Evolutionary conservation across 164 flowering plant genomes (phyloP), one percentile per base, ranked within the genome.

Genomic region (Stephania japonica): DNA sequence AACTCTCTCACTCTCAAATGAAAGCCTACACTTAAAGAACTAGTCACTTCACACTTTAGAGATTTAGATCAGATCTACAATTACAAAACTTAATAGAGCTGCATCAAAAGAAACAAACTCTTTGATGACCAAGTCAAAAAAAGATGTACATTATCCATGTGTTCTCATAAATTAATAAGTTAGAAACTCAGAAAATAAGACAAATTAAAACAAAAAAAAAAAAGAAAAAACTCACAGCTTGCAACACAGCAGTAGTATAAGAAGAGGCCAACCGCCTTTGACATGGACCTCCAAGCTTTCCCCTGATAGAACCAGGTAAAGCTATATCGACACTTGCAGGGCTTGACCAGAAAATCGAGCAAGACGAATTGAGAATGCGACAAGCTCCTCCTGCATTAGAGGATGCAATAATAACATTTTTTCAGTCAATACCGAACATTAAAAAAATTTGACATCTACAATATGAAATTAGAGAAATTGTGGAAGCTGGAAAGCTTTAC

Each of bases 231-330:
- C 85, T 53, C 90, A 95, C 99, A 79, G 97, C 96, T 83, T 86
- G 84, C 82, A 93, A 74, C 63, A 91, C 90, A 68, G 87, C 75
- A 72, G 89, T 81, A 25, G 94, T 82, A 21, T 76, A 69, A 27
- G 83, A 78, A 75, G 86, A 81, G 67, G 93, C 76, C 82, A 93
- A 79, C 78, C 98, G 85, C 5, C 98, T 86, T 81, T 89, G 97
- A 86, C 95, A 91, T 69, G 93, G 99, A 12, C 99, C 99, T 27
- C 99, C 99, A 75, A 95, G 90, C 85, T 83, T 90, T 79, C 99
- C 99, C 72, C 75, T 87, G 10, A 95, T 81, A 49, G 95, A 86
- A 75, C 85, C 76, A 63, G 99, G 94, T 59, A 95, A 82, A 67
- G 24, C 62, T 7, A 70, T 65, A 44, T 77, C 85, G 56, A 82